These are phyloP conservation scores for Sporothrix globosa DNA, from an alignment of 2,329 filamentous ascomycete genomes.

Conservation along the genomic window DNA sequence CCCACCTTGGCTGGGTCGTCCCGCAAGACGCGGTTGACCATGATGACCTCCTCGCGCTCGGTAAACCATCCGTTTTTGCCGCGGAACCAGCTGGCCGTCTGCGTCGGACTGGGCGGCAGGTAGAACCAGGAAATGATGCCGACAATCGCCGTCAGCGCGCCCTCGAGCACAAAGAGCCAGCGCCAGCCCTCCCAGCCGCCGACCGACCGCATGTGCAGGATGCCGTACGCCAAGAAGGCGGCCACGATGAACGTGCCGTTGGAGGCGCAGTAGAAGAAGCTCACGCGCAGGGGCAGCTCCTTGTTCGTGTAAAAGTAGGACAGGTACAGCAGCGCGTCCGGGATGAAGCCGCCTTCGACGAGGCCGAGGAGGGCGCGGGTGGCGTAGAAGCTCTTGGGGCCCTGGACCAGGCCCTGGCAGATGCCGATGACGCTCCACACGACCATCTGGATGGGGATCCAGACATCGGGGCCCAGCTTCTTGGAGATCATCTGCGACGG, in stretches of 20 bases:
- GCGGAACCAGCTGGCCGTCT: conserved; percentile 49
- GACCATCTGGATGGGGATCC: conserved; percentile 44
- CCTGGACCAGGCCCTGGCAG: conserved; percentile 41
- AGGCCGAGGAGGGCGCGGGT: conserved; percentile 32
- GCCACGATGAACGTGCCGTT: conserved; percentile 42
- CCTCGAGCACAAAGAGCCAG: conserved; percentile 59
- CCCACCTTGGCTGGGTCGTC: conserved; percentile 60
- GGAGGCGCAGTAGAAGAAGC: conserved; percentile 43
- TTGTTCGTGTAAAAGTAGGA: conserved; percentile 43
- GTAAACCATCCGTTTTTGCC: conserved; percentile 58
- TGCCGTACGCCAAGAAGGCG: conserved; percentile 43
- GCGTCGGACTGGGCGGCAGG: conserved; percentile 49
- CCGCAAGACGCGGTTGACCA: conserved; percentile 59
- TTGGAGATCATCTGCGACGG: conserved; percentile 64
- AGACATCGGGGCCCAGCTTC: conserved; percentile 45
- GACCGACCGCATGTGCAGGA: conserved; percentile 41
- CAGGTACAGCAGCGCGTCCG: conserved; percentile 43
- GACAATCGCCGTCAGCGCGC: conserved; percentile 47
- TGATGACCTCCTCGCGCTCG: conserved; percentile 59
- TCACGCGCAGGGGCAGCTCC: conserved; percentile 43
- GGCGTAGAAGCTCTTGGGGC: conserved; percentile 39
- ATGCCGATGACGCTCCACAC: conserved; percentile 42
- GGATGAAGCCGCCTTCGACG: conserved; percentile 40
- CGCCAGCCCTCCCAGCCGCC: conserved; percentile 43
- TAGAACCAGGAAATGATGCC: conserved; percentile 53